These are phyloP conservation scores for Cercospora sp. DNA, from an alignment of 2,329 filamentous ascomycete genomes.

Conservation along the genomic window DNA sequence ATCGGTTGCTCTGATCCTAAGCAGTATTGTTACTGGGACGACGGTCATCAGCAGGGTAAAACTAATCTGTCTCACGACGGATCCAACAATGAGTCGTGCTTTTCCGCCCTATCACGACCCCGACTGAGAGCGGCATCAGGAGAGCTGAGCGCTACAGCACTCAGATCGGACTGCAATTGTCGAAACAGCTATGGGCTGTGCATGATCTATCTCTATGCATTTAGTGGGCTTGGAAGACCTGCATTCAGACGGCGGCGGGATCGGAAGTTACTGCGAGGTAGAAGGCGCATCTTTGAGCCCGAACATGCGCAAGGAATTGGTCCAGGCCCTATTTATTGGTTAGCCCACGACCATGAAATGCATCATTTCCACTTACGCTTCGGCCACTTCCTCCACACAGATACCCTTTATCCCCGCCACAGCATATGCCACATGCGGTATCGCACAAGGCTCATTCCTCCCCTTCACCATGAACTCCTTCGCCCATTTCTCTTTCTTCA, in stretches of 20 bases:
- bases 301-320: conserved; percentile 79
- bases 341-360: conserved; percentile 23
- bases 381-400: conserved; percentile 75
- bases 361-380: conserved; percentile 57
- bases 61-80: no score
- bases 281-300: conserved; percentile 57
- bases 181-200: neutral
- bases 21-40: no score
- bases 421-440: conserved; percentile 82
- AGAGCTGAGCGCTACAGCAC: no score
- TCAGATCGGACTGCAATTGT: neutral
- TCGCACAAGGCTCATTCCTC: conserved; percentile 87
- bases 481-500: conserved; percentile 96
- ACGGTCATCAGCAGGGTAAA: no score
- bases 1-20: no score
- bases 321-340: conserved; percentile 62
- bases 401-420: conserved; percentile 84
- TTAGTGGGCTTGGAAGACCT: neutral
- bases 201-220: neutral
- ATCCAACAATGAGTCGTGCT: no score
- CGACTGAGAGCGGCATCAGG: neutral
- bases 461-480: conserved; percentile 90
- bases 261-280: neutral
- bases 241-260: neutral
- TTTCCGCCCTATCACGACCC: neutral